Conservation (phyloP, 2,329 filamentous ascomycete species). For the Aspergillus phoenicis region DNA sequence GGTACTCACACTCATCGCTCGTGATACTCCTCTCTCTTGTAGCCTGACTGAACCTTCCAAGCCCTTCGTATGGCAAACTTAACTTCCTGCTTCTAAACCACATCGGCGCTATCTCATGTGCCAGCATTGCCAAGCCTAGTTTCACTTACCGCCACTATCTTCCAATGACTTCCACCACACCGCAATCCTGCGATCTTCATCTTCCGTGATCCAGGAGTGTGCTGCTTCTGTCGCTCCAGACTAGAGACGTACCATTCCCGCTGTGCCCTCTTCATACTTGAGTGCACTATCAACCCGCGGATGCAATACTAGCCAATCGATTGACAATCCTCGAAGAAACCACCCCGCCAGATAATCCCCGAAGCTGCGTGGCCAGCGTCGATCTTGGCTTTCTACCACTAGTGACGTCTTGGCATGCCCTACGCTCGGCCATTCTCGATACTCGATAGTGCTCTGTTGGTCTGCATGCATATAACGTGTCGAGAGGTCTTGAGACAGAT, state of each 20-base stretch:
- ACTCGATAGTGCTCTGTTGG: not conserved
- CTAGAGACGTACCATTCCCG: too few species aligned
- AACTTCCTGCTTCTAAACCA: not conserved
- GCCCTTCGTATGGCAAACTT: not conserved
- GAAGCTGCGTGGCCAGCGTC: not conserved
- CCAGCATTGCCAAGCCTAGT: not conserved
- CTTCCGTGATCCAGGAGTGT: not conserved
- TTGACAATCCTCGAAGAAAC: not conserved
- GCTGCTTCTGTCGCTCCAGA: too few species aligned
- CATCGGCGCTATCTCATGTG: not conserved
- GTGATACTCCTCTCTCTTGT: not conserved
- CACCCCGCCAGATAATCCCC: not conserved
- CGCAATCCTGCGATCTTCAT: too few species aligned
- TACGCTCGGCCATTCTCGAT: not conserved
- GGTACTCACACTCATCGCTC: not conserved
- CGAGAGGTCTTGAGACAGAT: not conserved
- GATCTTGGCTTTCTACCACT: not conserved
- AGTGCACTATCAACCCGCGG: too few species aligned
- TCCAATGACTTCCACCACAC: too few species aligned
- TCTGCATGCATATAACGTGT: not conserved
- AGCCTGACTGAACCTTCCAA: not conserved
- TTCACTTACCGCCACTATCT: not conserved
- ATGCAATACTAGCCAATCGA: not conserved
- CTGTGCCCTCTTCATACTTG: too few species aligned
- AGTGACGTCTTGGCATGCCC: conserved; percentile 4